Conservation (phyloP, 2,329 filamentous ascomycete species). For the Diaporthe aspalathi region DNA sequence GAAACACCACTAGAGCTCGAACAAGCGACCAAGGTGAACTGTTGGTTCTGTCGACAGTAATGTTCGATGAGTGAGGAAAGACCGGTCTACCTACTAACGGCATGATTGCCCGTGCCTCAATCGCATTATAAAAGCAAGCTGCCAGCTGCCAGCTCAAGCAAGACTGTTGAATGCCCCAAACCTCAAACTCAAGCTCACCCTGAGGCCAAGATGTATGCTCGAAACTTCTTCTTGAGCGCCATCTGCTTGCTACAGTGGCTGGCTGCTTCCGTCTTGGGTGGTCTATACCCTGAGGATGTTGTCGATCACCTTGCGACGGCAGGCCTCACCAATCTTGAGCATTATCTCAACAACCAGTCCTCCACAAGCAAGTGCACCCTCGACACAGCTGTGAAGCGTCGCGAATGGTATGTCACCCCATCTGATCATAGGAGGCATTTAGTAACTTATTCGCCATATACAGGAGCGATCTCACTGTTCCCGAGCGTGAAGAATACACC, state of each 20-base stretch:
- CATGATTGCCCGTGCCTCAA: neutral
- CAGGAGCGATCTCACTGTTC: slow-evolving; percentile 18
- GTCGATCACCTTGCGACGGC: slow-evolving; percentile 2
- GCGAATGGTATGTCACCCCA: neutral
- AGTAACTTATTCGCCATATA: neutral
- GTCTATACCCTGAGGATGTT: slow-evolving; percentile 5
- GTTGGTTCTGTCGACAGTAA: neutral
- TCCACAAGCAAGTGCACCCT: slow-evolving; percentile 8
- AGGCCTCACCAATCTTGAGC: slow-evolving; percentile 5
- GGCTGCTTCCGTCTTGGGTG: neutral
- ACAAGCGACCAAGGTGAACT: neutral
- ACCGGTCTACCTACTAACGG: neutral
- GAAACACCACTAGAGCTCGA: too few species aligned
- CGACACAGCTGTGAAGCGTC: slow-evolving; percentile 8
- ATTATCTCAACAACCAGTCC: neutral
- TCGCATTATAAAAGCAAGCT: neutral
- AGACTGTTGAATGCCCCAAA: neutral
- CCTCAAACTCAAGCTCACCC: neutral
- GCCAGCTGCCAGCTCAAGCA: neutral
- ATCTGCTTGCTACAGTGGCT: neutral
- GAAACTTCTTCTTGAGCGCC: neutral
- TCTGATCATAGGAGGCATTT: neutral
- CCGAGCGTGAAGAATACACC: slow-evolving; percentile 22
- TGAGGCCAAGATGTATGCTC: neutral
- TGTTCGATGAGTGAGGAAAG: neutral